phyloP scores from a whole-genome alignment of 805 yeast genomes.

The Saccharomycopsis fodiens region DNA sequence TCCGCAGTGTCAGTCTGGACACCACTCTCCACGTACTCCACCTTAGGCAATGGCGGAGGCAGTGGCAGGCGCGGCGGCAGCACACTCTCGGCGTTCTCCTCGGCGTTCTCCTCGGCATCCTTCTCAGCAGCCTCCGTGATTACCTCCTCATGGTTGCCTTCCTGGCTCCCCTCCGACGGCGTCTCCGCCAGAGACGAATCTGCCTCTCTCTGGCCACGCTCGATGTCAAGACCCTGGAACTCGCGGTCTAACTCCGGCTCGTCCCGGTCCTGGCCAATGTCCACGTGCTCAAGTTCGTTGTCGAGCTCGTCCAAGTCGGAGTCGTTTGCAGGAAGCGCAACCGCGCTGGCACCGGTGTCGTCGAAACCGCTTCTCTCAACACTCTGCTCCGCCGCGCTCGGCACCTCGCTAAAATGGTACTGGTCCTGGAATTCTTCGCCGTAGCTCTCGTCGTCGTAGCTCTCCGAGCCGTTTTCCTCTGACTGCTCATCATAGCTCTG shows the following conservation, averaged over 20 bases:
- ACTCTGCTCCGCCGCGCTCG: too few relatives aligned
- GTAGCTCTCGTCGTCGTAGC: too few relatives aligned
- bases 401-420: too few relatives aligned
- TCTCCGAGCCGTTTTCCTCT: too few relatives aligned
- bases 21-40: conserved; percentile 38
- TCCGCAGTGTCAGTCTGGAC: conserved; percentile 20
- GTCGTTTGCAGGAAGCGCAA: too few relatives aligned
- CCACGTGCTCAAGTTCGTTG: background rate
- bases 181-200: background rate
- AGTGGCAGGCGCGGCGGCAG: conserved; percentile 51
- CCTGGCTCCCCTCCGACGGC: background rate
- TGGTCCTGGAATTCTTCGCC: too few relatives aligned
- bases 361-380: too few relatives aligned
- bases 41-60: conserved; percentile 21
- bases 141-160: background rate
- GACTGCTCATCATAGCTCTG: background rate
- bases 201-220: too few relatives aligned
- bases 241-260: background rate
- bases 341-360: too few relatives aligned
- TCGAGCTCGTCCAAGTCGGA: background rate
- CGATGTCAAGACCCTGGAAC: background rate
- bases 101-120: conserved; percentile 4
- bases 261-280: background rate
- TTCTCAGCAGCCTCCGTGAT: background rate
- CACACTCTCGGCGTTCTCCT: conserved; percentile 36